Evolutionary conservation across 2,329 filamentous ascomycete species (phyloP), one percentile per base, ranked within the genome.

Genomic region (Plenodomus tracheiphilus): DNA sequence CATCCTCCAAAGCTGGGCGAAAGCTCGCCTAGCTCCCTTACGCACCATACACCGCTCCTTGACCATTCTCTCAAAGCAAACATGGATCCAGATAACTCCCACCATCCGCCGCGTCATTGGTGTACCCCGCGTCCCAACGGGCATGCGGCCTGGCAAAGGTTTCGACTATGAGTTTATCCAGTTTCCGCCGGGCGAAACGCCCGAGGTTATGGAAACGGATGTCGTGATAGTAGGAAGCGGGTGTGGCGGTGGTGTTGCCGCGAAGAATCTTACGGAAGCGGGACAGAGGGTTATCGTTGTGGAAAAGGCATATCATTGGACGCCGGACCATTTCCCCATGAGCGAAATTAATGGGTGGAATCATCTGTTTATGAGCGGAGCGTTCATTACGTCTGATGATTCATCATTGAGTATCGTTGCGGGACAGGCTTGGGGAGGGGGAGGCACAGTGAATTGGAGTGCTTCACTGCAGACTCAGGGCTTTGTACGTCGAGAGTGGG

Each of bases 361-460:
- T 6, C 83, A 88, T 61, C 76, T 96, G 21, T 94, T 83, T 61
- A 88, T 91, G 60, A 84, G 83, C 52, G 81, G 81, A 18, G 88
- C 87, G 7, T 70, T 83, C 16, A 79, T 58, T 77, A 78, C 53
- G 77, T 87, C 56, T 0, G 74, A 79, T 30, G 75, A 76, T 47
- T 70, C 58, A 21, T 69, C 81, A 5, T 76, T 86, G 25, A 81
- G 75, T 15, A 71, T 93, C 11, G 69, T 89, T 2, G 83, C 87
- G 0, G 92, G 89, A 1, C 82, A 84, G 47, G 83, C 83, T 25
- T 96, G 88, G 84, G 92, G 92, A 22, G 92, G 92, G 36, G 92
- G 92, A 46, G 91, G 91, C 5, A 91, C 89, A 0, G 74, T 96
- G 61, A 97, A 97, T 72, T 97, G 91, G 91, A 88, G 78, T 19